These are phyloP conservation scores for Fraxinus platypoda DNA, from an alignment of 305 asterid genomes.

Conservation along the genomic window DNA sequence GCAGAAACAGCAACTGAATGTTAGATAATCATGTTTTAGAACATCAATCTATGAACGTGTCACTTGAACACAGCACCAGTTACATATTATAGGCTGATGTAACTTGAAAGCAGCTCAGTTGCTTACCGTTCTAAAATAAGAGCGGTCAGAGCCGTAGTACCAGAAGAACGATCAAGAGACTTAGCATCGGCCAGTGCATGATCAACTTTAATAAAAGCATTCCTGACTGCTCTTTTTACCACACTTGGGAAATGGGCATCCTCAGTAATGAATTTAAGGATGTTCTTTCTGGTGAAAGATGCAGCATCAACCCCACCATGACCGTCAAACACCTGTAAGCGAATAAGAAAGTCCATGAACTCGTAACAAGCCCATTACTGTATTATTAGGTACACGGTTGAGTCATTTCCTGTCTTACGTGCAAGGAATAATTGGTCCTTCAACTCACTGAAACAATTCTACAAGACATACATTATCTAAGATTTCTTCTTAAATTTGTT, in stretches of 20 bases:
- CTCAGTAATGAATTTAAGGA: slow-evolving; percentile 64
- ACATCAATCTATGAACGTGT: neutral
- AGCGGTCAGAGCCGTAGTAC: slow-evolving; percentile 84
- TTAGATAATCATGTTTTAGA: neutral
- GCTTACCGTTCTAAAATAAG: slow-evolving; percentile 75
- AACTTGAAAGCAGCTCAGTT: slow-evolving; percentile 10
- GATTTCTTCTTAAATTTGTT: neutral
- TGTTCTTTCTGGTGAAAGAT: slow-evolving; percentile 66
- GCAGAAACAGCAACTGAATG: neutral
- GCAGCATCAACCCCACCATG: slow-evolving; percentile 95
- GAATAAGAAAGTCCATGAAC: slow-evolving; percentile 13
- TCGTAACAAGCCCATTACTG: neutral
- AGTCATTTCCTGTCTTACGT: neutral
- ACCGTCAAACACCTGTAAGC: slow-evolving; percentile 86
- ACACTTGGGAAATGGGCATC: slow-evolving; percentile 71
- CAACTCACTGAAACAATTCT: neutral
- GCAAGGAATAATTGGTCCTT: neutral
- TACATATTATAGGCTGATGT: neutral
- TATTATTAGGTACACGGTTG: neutral
- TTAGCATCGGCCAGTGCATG: slow-evolving; percentile 74
- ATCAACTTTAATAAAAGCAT: slow-evolving; percentile 79
- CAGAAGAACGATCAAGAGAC: slow-evolving; percentile 70
- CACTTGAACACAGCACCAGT: neutral
- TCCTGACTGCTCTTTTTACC: slow-evolving; percentile 61
- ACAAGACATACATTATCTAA: neutral